Percentiles rank a stretch among this genome's conserved stretches.
These are phyloP conservation scores for Rhodotorula glutinis DNA, from an alignment of 1,284 basidiomycete species.

Conservation along the genomic window DNA sequence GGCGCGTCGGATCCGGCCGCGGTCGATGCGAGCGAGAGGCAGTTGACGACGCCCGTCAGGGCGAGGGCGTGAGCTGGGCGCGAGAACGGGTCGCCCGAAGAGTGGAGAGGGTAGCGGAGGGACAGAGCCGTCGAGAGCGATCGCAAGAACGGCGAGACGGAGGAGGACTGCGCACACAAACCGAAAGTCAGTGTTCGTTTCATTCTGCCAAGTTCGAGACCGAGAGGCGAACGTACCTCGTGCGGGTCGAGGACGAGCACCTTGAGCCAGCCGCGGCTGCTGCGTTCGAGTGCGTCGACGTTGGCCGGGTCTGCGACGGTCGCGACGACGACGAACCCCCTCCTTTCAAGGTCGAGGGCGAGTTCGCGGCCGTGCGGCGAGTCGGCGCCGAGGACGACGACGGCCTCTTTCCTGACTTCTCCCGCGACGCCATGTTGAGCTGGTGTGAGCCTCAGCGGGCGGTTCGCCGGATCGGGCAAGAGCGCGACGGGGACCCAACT, in stretches of 20 bases:
- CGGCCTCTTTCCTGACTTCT: conserved; percentile 38
- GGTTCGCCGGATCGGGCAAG: conserved; percentile 23
- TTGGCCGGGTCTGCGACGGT: conserved; percentile 66
- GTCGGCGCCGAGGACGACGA: conserved; percentile 70
- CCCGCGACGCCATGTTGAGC: conserved; percentile 39
- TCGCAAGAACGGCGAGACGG: conserved; percentile 68
- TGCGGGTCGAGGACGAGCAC: conserved; percentile 71
- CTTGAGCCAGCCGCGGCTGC: conserved; percentile 67
- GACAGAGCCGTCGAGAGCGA: conserved; percentile 71
- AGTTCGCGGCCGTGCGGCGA: conserved; percentile 56
- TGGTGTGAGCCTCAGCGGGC: conserved; percentile 31
- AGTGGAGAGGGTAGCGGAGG: conserved; percentile 71
- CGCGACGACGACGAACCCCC: conserved; percentile 73
- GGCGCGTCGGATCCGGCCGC: not conserved
- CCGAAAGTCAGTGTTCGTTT: no score
- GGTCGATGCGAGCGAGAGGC: conserved; percentile 29
- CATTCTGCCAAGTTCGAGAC: no score
- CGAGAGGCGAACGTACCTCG: conserved; percentile 54
- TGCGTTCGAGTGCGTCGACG: conserved; percentile 61
- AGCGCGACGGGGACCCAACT: conserved; percentile 22
- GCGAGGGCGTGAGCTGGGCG: conserved; percentile 41
- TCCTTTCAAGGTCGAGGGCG: conserved; percentile 65
- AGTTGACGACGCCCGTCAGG: conserved; percentile 41
- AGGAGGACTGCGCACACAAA: conserved; percentile 64
- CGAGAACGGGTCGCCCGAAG: conserved; percentile 68